These are phyloP conservation scores for Verticillium klebahnii DNA, from an alignment of 2,329 filamentous ascomycete genomes.

Conservation along the genomic window DNA sequence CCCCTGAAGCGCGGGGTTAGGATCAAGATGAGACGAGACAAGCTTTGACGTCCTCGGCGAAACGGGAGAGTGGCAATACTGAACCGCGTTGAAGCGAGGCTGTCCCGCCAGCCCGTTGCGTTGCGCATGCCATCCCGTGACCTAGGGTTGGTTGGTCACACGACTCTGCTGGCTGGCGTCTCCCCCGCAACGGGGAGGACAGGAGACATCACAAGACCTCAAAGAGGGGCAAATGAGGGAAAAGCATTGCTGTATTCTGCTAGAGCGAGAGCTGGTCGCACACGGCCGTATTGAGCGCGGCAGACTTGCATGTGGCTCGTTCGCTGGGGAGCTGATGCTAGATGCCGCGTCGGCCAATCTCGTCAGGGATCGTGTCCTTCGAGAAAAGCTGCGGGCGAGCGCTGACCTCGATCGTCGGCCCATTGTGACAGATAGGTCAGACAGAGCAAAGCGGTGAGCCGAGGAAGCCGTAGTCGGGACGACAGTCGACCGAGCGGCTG, in stretches of 20 bases:
- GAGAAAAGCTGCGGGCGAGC: neutral
- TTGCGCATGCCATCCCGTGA: neutral
- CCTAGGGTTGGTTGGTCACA: conserved; percentile 1
- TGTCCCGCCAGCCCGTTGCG: neutral
- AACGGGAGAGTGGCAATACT: neutral
- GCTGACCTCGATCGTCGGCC: neutral
- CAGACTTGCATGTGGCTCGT: neutral
- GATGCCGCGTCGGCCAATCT: neutral
- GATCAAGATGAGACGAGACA: conserved; percentile 1
- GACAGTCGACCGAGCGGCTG: neutral
- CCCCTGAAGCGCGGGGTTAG: conserved; percentile 1
- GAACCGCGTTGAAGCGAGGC: neutral
- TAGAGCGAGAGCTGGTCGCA: neutral
- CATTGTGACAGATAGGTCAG: neutral
- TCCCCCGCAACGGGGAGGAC: conserved; percentile 1
- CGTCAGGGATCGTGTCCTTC: neutral
- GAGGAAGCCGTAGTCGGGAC: neutral
- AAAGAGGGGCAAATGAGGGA: neutral
- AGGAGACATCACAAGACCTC: neutral
- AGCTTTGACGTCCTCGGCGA: conserved; percentile 1
- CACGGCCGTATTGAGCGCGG: neutral
- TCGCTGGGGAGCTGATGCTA: neutral
- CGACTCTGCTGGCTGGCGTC: neutral
- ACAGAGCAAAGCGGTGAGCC: neutral
- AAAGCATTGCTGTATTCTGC: neutral